Evolutionary conservation across 2,329 filamentous ascomycete species (phyloP).

Genomic region (Whalleya microplaca): DNA sequence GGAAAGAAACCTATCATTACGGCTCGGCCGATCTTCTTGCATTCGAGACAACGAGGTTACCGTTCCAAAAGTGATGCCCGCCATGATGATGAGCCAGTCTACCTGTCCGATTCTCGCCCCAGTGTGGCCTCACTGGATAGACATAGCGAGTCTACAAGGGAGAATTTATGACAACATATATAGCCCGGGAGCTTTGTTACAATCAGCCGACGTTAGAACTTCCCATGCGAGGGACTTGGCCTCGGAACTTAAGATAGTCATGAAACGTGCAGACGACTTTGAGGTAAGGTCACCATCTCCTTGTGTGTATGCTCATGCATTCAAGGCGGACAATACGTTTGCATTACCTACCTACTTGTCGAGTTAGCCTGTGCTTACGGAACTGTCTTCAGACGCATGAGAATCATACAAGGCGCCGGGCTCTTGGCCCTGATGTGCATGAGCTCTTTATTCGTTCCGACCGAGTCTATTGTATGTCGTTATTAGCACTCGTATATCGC

Average conservation of each 20-base stretch:
- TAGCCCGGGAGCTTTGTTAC: constrained; percentile 29
- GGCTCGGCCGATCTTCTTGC: constrained; percentile 31
- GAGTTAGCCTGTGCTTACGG: background rate
- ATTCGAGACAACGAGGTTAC: constrained; percentile 35
- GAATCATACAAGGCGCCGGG: background rate
- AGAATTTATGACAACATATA: constrained; percentile 35
- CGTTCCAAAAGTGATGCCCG: constrained; percentile 10
- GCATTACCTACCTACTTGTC: background rate
- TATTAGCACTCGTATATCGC: background rate
- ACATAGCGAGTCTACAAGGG: constrained; percentile 25
- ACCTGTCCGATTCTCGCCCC: background rate
- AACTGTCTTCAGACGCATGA: background rate
- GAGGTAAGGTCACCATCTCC: background rate
- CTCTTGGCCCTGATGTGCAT: background rate
- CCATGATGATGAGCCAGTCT: background rate
- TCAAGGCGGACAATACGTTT: background rate
- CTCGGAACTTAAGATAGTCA: constrained; percentile 7
- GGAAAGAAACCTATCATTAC: constrained; percentile 32
- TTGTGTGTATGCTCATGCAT: background rate
- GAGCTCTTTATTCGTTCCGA: background rate
- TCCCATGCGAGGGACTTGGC: constrained; percentile 22
- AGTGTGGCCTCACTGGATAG: constrained; percentile 19
- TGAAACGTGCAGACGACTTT: constrained; percentile 1
- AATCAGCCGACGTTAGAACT: constrained; percentile 22
- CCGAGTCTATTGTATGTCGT: background rate